Conservation (phyloP, 345 rosid genomes). For the Excoecaria agallocha region DNA sequence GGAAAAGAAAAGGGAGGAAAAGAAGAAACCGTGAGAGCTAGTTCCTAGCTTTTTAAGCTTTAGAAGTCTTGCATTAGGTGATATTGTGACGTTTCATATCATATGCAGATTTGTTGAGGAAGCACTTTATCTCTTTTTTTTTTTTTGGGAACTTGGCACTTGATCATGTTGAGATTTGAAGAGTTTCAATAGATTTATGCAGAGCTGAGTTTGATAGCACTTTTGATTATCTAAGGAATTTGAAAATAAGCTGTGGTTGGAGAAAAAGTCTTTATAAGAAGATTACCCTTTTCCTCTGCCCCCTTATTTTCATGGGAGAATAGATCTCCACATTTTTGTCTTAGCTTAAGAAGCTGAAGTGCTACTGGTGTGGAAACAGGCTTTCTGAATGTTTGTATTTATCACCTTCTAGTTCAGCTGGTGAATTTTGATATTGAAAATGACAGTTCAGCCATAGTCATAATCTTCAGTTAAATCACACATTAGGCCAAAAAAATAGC, state of each 20-base stretch:
- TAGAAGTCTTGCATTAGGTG: not conserved
- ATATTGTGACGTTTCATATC: not conserved
- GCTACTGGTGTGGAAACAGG: not conserved
- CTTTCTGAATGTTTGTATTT: not conserved
- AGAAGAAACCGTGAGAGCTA: not conserved
- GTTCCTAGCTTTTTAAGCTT: not conserved
- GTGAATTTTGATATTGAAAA: not conserved
- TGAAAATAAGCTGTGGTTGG: not conserved
- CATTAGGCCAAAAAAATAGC: too few relatives aligned
- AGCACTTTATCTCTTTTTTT: too few relatives aligned
- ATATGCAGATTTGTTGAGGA: too few relatives aligned
- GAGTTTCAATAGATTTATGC: too few relatives aligned
- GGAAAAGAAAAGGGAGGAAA: not conserved
- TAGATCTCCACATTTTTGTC: not conserved
- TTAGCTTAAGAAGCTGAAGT: not conserved
- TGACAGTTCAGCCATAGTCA: not conserved
- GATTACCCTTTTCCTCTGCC: too few relatives aligned
- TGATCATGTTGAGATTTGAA: too few relatives aligned
- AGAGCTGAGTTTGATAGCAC: too few relatives aligned
- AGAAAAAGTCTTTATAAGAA: not conserved
- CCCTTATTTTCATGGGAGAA: not conserved
- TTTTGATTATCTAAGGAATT: too few relatives aligned
- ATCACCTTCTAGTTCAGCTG: not conserved
- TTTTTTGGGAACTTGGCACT: too few relatives aligned
- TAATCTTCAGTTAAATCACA: not conserved